phyloP scores from a whole-genome alignment of 129 eudicot species.

The Arctium lappa region DNA sequence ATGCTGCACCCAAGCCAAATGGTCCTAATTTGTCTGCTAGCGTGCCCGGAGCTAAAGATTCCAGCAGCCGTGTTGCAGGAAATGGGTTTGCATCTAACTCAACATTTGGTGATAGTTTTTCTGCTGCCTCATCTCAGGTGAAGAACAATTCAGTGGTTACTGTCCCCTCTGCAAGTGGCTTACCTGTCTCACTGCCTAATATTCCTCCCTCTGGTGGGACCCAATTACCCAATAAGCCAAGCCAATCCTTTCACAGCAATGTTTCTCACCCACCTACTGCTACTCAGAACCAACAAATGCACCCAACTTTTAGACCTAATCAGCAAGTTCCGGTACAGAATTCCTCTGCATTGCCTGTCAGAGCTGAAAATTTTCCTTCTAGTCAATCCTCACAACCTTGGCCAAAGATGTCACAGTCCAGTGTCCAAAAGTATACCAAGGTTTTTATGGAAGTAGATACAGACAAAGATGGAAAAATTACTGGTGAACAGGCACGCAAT shows the following conservation, averaged over 20 bases:
- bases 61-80: conserved; percentile 34
- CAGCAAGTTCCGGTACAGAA: conserved; percentile 47
- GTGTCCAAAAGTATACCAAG: conserved; percentile 75
- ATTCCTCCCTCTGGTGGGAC: conserved; percentile 32
- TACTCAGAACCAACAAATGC: conserved; percentile 43
- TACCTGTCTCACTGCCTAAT: conserved; percentile 35
- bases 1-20: conserved; percentile 42
- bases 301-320: conserved; percentile 32
- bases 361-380: conserved; percentile 36
- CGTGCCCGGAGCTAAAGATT: conserved; percentile 34
- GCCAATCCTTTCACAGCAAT: conserved; percentile 24
- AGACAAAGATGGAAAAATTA: conserved; percentile 89
- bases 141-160: conserved; percentile 34
- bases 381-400: conserved; percentile 52
- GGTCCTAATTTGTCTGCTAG: conserved; percentile 17
- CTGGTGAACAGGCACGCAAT: conserved; percentile 88
- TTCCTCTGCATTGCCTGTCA: conserved; percentile 32
- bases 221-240: conserved; percentile 39
- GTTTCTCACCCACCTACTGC: conserved; percentile 38
- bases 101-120: conserved; percentile 55
- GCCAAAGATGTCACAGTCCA: conserved; percentile 74
- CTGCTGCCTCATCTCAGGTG: conserved; percentile 45
- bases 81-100: conserved; percentile 56
- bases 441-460: conserved; percentile 87
- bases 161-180: conserved; percentile 30